phyloP scores from a whole-genome alignment of 768 basidiomycete species.

The Lepiota subincarnata region DNA sequence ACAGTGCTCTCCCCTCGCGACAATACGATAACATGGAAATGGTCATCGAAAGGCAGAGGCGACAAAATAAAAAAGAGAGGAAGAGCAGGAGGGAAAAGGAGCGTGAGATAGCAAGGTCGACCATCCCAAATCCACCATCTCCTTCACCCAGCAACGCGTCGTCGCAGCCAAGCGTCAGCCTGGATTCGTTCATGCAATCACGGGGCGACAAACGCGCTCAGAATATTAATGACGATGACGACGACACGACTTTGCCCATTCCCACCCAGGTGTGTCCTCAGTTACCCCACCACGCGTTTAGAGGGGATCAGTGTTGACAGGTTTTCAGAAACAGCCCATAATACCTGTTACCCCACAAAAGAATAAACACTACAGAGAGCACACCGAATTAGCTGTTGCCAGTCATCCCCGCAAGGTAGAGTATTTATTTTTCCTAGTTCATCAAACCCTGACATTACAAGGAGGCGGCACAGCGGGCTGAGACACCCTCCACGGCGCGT shows the following conservation, averaged over 20 bases:
- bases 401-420: conserved; percentile 27
- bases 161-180: conserved; percentile 39
- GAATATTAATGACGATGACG: conserved; percentile 11
- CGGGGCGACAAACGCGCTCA: conserved; percentile 49
- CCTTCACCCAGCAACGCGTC: conserved; percentile 48
- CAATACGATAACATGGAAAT: conserved; percentile 74
- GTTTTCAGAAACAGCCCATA: conserved; percentile 3
- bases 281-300: conserved; percentile 28
- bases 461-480: conserved; percentile 32
- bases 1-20: conserved; percentile 44
- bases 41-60: conserved; percentile 70
- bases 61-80: conserved; percentile 51
- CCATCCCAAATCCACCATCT: conserved; percentile 37
- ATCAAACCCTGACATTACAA: conserved; percentile 16
- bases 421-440: conserved; percentile 14
- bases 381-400: conserved; percentile 32
- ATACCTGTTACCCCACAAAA: conserved; percentile 56
- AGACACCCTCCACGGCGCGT: conserved; percentile 44
- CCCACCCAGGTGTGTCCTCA: conserved; percentile 1
- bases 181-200: conserved; percentile 48
- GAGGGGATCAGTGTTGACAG: neutral
- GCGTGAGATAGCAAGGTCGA: conserved; percentile 34
- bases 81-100: conserved; percentile 45
- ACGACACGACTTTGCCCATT: neutral
- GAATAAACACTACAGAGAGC: conserved; percentile 58